Evolutionary conservation across 441 rosid genomes (phyloP).

Genomic region (Arabidopsis hybrid): DNA sequence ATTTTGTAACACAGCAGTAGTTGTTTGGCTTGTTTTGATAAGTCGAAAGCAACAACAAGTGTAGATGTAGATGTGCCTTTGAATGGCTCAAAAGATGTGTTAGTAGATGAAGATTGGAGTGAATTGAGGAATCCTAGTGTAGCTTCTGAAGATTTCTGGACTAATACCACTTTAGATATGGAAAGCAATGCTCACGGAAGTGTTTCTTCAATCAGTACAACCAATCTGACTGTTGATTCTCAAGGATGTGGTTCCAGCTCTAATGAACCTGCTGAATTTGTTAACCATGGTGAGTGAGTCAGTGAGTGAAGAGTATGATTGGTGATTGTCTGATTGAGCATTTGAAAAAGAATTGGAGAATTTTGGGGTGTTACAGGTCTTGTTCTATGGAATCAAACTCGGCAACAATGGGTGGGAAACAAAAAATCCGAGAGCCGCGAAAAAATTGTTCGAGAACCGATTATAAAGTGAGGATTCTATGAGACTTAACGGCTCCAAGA

Average conservation of each 20-base stretch:
- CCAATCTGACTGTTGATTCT: slow-evolving; percentile 49
- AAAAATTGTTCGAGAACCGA: slow-evolving; percentile 1
- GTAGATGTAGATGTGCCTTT: slow-evolving; percentile 28
- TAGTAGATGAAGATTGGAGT: slow-evolving; percentile 28
- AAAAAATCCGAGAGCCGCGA: background rate
- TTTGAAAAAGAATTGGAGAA: background rate
- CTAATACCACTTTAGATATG: slow-evolving; percentile 55
- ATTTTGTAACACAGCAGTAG: slow-evolving; percentile 84
- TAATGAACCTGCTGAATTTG: slow-evolving; percentile 58
- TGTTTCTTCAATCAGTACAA: slow-evolving; percentile 59
- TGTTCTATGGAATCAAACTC: slow-evolving; percentile 34
- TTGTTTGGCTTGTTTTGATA: slow-evolving; percentile 62
- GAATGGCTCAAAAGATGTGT: slow-evolving; percentile 38
- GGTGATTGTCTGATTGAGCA: background rate
- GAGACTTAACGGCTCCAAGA: background rate
- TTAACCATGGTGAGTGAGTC: slow-evolving; percentile 63
- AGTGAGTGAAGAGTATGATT: background rate
- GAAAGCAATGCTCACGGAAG: slow-evolving; percentile 66
- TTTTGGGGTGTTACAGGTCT: slow-evolving; percentile 25
- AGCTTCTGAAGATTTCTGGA: slow-evolving; percentile 59
- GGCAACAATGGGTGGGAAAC: slow-evolving; percentile 29
- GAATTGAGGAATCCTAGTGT: slow-evolving; percentile 42
- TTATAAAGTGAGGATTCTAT: slow-evolving; percentile 22
- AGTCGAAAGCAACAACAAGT: slow-evolving; percentile 40
- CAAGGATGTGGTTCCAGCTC: slow-evolving; percentile 54